A percentile compares a stretch with the other conserved stretches of the same genome.
phyloP scores from a whole-genome alignment of 176 grass and related monocot species.

The Carex cristatella region DNA sequence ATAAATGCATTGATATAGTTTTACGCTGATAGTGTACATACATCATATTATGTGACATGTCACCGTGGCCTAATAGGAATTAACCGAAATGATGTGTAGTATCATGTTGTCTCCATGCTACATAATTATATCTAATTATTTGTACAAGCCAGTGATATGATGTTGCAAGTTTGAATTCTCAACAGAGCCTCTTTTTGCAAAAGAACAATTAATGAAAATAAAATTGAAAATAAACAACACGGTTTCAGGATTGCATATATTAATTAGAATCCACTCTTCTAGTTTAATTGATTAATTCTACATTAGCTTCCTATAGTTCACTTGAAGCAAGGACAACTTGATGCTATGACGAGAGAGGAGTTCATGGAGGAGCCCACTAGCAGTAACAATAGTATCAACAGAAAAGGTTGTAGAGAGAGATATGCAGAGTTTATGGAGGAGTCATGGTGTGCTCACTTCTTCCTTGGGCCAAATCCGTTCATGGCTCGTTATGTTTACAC shows the following conservation, averaged over 20 bases:
- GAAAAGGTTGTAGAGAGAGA: constrained; percentile 24
- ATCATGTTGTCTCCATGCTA: background rate
- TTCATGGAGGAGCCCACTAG: constrained; percentile 28
- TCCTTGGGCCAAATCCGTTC: constrained; percentile 55
- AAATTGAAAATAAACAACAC: background rate
- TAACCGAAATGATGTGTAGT: background rate
- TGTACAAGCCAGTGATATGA: background rate
- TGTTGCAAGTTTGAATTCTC: background rate
- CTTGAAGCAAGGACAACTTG: background rate
- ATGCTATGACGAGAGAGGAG: constrained; percentile 18
- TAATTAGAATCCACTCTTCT: background rate
- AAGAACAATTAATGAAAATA: background rate
- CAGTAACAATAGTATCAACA: background rate
- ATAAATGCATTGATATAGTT: background rate
- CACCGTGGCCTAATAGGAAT: background rate
- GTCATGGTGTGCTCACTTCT: constrained; percentile 51
- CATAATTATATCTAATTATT: background rate
- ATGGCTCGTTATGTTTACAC: constrained; percentile 80
- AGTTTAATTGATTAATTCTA: background rate
- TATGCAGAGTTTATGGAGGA: constrained; percentile 40
- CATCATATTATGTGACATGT: background rate
- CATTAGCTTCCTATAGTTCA: background rate
- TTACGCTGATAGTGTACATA: background rate
- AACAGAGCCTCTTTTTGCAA: background rate
- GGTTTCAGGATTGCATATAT: background rate